Conservation (phyloP, 306 rosid species). For the Corylus avellana region DNA sequence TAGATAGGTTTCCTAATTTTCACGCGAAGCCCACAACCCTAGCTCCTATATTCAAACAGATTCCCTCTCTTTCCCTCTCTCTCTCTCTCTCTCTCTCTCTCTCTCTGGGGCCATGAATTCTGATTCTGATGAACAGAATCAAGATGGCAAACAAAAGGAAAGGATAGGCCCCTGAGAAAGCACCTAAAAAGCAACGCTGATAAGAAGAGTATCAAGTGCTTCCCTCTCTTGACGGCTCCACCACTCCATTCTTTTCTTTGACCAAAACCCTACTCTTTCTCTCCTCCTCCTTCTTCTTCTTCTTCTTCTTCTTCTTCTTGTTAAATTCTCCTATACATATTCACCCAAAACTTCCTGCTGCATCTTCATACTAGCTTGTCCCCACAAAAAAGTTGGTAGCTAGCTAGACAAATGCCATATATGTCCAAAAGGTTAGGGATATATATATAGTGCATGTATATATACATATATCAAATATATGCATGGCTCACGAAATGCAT, state of each 20-base stretch:
- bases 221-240: slow-evolving; percentile 49
- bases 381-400: neutral
- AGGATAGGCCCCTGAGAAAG: slow-evolving; percentile 37
- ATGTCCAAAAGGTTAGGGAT: neutral
- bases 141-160: slow-evolving; percentile 44
- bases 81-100: neutral
- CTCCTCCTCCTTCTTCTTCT: too few relatives aligned
- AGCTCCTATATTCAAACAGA: slow-evolving; percentile 28
- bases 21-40: slow-evolving; percentile 31
- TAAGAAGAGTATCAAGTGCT: slow-evolving; percentile 45
- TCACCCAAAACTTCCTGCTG: slow-evolving; percentile 11
- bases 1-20: slow-evolving; percentile 9
- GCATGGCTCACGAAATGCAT: slow-evolving; percentile 42
- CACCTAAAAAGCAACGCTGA: slow-evolving; percentile 66
- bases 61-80: slow-evolving; percentile 28
- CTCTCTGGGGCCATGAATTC: slow-evolving; percentile 24
- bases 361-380: slow-evolving; percentile 12
- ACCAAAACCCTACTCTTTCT: slow-evolving; percentile 37
- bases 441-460: neutral
- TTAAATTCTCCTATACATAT: neutral
- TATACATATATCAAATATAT: slow-evolving; percentile 24
- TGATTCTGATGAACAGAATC: slow-evolving; percentile 32
- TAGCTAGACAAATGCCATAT: too few relatives aligned
- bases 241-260: slow-evolving; percentile 44
- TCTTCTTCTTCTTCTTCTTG: slow-evolving; percentile 14